Percentiles rank a stretch among this genome's conserved stretches.
Evolutionary conservation across 2,329 filamentous ascomycete genomes (phyloP).

Genomic region (Aspergillus fijiensis): DNA sequence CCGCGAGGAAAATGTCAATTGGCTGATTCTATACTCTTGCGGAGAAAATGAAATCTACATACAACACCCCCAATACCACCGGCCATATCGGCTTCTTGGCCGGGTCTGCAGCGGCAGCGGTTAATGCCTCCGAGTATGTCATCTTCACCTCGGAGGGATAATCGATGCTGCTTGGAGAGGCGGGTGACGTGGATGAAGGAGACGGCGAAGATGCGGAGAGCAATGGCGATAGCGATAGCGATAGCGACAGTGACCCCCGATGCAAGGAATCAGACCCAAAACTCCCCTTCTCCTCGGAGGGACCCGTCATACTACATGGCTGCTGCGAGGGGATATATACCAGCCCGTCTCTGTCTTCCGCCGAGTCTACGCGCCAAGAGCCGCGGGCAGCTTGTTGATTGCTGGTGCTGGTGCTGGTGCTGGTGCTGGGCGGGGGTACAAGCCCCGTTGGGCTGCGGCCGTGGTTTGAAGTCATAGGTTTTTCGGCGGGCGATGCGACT

Average conservation of each 20-base stretch:
- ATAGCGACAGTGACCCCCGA: neutral
- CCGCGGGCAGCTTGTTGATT: too few relatives aligned
- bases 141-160: neutral
- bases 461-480: neutral
- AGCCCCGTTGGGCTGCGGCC: neutral
- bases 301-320: neutral
- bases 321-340: neutral
- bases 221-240: too few relatives aligned
- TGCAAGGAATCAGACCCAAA: neutral
- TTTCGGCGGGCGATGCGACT: neutral
- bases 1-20: neutral
- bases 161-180: neutral
- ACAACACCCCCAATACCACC: constrained; percentile 14
- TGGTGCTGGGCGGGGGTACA: too few relatives aligned
- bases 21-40: too few relatives aligned
- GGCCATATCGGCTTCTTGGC: constrained; percentile 7
- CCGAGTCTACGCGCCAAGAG: neutral
- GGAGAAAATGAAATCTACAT: neutral
- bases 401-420: too few relatives aligned
- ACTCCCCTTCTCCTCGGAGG: neutral
- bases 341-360: neutral
- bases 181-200: neutral
- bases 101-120: neutral
- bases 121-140: neutral
- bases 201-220: too few relatives aligned